Conservation (phyloP, 805 yeast species). For the Ogataea wickerhamii region DNA sequence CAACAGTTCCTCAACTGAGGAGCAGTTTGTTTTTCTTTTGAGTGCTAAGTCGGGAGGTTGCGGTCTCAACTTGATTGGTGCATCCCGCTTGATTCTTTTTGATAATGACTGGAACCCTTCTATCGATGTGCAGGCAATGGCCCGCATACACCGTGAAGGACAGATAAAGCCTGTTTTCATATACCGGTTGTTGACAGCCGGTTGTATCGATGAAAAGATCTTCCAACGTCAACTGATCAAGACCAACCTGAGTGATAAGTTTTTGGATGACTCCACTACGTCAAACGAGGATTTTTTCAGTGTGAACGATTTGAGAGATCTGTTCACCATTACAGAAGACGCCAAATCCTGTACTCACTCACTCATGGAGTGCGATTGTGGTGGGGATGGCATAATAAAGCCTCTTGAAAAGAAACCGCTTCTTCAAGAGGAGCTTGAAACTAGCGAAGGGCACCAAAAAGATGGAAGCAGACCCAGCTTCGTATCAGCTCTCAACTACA, state of each 20-base stretch:
- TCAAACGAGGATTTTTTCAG: slow-evolving; percentile 67
- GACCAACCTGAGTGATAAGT: slow-evolving; percentile 69
- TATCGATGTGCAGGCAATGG: slow-evolving; percentile 90
- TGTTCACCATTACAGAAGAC: slow-evolving; percentile 56
- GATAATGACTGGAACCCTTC: slow-evolving; percentile 99
- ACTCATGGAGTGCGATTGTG: slow-evolving; percentile 60
- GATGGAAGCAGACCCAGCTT: slow-evolving; percentile 35
- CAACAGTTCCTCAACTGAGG: slow-evolving; percentile 43
- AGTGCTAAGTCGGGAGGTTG: slow-evolving; percentile 94
- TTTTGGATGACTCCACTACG: slow-evolving; percentile 42
- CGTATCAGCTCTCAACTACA: slow-evolving; percentile 53
- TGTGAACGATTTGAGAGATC: slow-evolving; percentile 62
- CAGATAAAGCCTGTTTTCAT: slow-evolving; percentile 75
- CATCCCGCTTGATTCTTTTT: slow-evolving; percentile 75
- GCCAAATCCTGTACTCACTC: slow-evolving; percentile 74
- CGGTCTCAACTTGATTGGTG: slow-evolving; percentile 88
- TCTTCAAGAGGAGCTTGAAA: slow-evolving; percentile 23
- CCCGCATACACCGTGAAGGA: slow-evolving; percentile 92
- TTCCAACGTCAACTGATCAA: slow-evolving; percentile 89
- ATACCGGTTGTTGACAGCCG: slow-evolving; percentile 81
- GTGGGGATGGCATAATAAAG: slow-evolving; percentile 45
- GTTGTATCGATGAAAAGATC: slow-evolving; percentile 91
- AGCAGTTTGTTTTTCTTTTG: slow-evolving; percentile 62
- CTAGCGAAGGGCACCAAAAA: slow-evolving; percentile 11
- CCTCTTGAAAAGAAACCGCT: not conserved